phyloP scores from a whole-genome alignment of 176 grass and related monocot species.

The Cocos nucifera region DNA sequence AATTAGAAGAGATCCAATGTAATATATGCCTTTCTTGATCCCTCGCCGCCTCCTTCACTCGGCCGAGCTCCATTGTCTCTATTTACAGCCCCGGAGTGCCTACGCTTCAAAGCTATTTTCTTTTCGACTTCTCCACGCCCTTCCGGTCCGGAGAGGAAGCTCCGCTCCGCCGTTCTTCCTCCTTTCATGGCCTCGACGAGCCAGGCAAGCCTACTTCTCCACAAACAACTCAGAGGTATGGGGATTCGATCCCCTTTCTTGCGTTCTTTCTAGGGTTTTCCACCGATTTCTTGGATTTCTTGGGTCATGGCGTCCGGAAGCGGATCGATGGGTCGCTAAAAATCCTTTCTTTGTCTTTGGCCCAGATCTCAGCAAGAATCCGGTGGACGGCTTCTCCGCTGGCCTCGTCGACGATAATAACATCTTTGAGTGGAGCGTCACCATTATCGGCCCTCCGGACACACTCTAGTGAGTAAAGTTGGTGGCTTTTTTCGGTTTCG shows the following conservation, averaged over 20 bases:
- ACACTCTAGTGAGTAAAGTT: constrained; percentile 23
- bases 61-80: too few relatives aligned
- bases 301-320: too few relatives aligned
- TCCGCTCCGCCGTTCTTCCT: neutral
- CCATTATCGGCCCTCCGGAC: constrained; percentile 28
- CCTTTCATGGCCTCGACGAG: constrained; percentile 12
- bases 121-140: too few relatives aligned
- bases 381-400: constrained; percentile 30
- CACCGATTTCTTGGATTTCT: neutral
- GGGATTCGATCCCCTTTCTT: neutral
- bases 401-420: constrained; percentile 23
- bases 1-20: too few relatives aligned
- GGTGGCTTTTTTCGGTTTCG: neutral
- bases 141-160: too few relatives aligned
- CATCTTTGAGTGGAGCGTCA: constrained; percentile 34
- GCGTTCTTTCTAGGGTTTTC: neutral
- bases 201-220: constrained; percentile 30
- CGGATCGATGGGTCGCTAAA: too few relatives aligned
- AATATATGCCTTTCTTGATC: too few relatives aligned
- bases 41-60: too few relatives aligned
- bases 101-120: too few relatives aligned
- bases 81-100: too few relatives aligned
- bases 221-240: constrained; percentile 27
- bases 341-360: neutral
- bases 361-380: constrained; percentile 24